These are phyloP conservation scores for Pyrenophora graminea DNA, from an alignment of 2,329 filamentous ascomycete species.

Conservation along the genomic window DNA sequence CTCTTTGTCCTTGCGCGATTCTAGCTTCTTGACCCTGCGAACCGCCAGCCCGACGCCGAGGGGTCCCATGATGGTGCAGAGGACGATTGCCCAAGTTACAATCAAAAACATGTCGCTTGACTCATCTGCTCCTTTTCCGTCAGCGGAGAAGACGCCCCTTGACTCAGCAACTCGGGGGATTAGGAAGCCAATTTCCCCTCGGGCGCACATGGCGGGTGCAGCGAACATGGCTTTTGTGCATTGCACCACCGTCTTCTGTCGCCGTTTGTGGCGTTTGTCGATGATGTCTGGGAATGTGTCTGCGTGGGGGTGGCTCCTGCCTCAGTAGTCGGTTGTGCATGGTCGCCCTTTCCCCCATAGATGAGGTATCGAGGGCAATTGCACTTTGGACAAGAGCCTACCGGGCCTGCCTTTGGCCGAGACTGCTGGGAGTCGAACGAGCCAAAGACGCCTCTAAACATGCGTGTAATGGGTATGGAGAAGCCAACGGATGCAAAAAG, in stretches of 20 bases:
- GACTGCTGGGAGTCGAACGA: slow-evolving; percentile 45
- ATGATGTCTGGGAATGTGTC: slow-evolving; percentile 38
- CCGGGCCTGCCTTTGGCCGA: slow-evolving; percentile 11
- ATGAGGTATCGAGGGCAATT: slow-evolving; percentile 26
- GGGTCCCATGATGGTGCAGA: slow-evolving; percentile 61
- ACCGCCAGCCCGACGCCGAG: slow-evolving; percentile 58
- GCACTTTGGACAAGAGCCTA: slow-evolving; percentile 17
- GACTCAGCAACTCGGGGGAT: slow-evolving; percentile 71
- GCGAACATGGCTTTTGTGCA: slow-evolving; percentile 59
- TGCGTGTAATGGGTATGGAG: slow-evolving; percentile 71
- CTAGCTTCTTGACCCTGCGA: slow-evolving; percentile 50
- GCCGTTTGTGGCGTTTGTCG: slow-evolving; percentile 4
- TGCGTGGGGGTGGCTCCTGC: background rate
- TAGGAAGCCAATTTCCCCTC: slow-evolving; percentile 80
- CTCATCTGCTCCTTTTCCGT: slow-evolving; percentile 11
- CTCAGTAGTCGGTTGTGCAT: background rate
- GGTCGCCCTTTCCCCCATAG: slow-evolving; percentile 30
- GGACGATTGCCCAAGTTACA: slow-evolving; percentile 61
- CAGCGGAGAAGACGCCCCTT: slow-evolving; percentile 52
- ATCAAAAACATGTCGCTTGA: slow-evolving; percentile 58
- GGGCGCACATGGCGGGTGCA: slow-evolving; percentile 75
- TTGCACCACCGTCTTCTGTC: slow-evolving; percentile 20
- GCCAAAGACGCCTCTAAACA: slow-evolving; percentile 62
- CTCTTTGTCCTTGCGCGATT: slow-evolving; percentile 36
- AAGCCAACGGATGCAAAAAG: slow-evolving; percentile 80